A percentile compares a stretch with the other conserved stretches of the same genome.
Conservation (phyloP, 1,139 yeast genomes). For the Hemisphaericaspora lyxosophila region DNA sequence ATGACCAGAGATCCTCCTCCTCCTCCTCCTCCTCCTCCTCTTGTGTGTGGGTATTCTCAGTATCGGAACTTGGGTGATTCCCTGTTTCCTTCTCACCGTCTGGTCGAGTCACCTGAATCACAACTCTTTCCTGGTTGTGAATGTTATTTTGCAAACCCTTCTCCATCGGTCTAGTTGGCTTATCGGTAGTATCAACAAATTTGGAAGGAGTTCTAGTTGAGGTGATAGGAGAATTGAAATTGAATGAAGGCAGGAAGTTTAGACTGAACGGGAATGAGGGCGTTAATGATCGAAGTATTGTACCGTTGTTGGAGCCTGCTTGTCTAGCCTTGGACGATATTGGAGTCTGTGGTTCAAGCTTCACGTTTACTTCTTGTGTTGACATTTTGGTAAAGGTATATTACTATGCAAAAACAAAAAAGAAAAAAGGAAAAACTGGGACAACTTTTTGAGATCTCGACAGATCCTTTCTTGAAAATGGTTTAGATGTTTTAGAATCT, state of each 20-base stretch:
- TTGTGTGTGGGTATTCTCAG: constrained; percentile 14
- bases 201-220: constrained; percentile 39
- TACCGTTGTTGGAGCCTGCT: background rate
- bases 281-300: constrained; percentile 16
- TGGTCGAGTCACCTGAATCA: too few relatives aligned
- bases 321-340: background rate
- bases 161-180: too few relatives aligned
- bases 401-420: background rate
- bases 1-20: constrained; percentile 37
- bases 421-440: too few relatives aligned
- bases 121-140: too few relatives aligned
- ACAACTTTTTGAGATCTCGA: background rate
- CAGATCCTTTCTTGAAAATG: background rate
- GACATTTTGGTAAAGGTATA: background rate
- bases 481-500: background rate
- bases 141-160: too few relatives aligned
- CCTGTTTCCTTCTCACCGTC: too few relatives aligned
- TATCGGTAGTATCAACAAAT: constrained; percentile 29
- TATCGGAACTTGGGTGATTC: constrained; percentile 2
- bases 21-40: too few relatives aligned
- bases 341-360: background rate
- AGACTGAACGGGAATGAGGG: constrained; percentile 44
- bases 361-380: background rate
- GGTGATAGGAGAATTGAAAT: constrained; percentile 36
- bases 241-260: constrained; percentile 47